Evolutionary conservation across 1,284 basidiomycete genomes (phyloP).

Genomic region (Neotropicomus parvogracilis): DNA sequence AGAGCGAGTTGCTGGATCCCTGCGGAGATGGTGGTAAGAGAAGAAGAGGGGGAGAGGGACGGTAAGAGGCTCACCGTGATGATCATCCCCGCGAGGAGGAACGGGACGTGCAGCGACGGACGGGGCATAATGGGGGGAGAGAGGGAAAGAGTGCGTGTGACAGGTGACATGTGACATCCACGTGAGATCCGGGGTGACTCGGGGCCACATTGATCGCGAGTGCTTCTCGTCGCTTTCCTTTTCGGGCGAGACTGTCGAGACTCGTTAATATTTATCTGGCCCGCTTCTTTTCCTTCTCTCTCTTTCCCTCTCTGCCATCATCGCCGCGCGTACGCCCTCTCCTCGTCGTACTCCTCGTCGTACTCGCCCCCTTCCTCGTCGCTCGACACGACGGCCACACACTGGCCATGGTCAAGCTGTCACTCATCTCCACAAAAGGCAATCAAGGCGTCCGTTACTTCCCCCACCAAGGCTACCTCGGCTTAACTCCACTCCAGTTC

Average conservation of each 20-base stretch:
- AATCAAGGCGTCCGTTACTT: constrained; percentile 69
- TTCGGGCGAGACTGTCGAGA: constrained; percentile 23
- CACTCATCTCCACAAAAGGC: constrained; percentile 58
- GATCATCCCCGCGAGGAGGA: constrained; percentile 74
- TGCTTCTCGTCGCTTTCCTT: constrained; percentile 35
- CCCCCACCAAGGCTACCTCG: constrained; percentile 73
- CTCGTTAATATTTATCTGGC: constrained; percentile 33
- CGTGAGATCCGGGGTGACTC: constrained; percentile 30
- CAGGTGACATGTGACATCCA: constrained; percentile 24
- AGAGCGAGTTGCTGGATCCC: constrained; percentile 78
- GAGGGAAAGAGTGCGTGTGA: too few species aligned
- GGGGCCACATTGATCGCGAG: constrained; percentile 28
- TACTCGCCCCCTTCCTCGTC: constrained; percentile 27
- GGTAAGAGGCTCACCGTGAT: constrained; percentile 51
- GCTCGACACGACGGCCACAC: constrained; percentile 28
- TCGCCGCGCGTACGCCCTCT: constrained; percentile 27
- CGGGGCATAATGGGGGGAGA: too few species aligned
- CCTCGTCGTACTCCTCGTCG: constrained; percentile 23
- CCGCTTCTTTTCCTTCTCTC: constrained; percentile 32
- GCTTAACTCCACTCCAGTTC: constrained; percentile 72
- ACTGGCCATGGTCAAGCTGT: constrained; percentile 55
- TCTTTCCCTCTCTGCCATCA: constrained; percentile 12
- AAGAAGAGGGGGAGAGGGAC: not conserved
- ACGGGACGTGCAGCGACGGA: constrained; percentile 45
- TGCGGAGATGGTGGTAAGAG: constrained; percentile 29